phyloP scores from a whole-genome alignment of 805 yeast species.

The Candida andamanensis region DNA sequence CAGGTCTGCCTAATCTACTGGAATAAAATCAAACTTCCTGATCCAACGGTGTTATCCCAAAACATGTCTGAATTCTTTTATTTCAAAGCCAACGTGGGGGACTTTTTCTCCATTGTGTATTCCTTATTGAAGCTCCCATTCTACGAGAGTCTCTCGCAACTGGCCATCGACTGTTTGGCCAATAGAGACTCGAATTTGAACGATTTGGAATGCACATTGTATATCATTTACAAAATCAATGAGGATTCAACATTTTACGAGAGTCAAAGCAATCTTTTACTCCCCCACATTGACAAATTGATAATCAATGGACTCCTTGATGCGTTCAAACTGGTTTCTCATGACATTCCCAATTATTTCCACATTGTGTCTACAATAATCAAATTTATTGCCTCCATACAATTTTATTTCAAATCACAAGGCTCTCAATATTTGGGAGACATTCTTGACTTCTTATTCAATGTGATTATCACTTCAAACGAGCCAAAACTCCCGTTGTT shows the following conservation, averaged over 20 bases:
- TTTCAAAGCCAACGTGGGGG: slow-evolving; percentile 72
- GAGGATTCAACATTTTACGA: slow-evolving; percentile 44
- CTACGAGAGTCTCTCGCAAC: slow-evolving; percentile 38
- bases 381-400: slow-evolving; percentile 53
- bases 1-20: slow-evolving; percentile 61
- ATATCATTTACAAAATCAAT: slow-evolving; percentile 50
- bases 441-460: slow-evolving; percentile 54
- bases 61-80: slow-evolving; percentile 53
- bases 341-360: slow-evolving; percentile 2
- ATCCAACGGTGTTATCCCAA: slow-evolving; percentile 19
- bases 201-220: slow-evolving; percentile 57
- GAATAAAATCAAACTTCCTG: slow-evolving; percentile 49
- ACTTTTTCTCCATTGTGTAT: slow-evolving; percentile 67
- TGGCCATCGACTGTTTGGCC: slow-evolving; percentile 22
- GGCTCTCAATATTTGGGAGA: slow-evolving; percentile 44
- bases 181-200: slow-evolving; percentile 2
- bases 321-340: slow-evolving; percentile 1
- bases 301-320: slow-evolving; percentile 15
- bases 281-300: slow-evolving; percentile 21
- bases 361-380: slow-evolving; percentile 41
- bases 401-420: slow-evolving; percentile 47
- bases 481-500: slow-evolving; percentile 21
- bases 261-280: slow-evolving; percentile 13
- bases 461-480: slow-evolving; percentile 22
- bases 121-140: slow-evolving; percentile 55